phyloP scores from a whole-genome alignment of 2,329 filamentous ascomycete genomes.

The Phaeosphaeria sp. region DNA sequence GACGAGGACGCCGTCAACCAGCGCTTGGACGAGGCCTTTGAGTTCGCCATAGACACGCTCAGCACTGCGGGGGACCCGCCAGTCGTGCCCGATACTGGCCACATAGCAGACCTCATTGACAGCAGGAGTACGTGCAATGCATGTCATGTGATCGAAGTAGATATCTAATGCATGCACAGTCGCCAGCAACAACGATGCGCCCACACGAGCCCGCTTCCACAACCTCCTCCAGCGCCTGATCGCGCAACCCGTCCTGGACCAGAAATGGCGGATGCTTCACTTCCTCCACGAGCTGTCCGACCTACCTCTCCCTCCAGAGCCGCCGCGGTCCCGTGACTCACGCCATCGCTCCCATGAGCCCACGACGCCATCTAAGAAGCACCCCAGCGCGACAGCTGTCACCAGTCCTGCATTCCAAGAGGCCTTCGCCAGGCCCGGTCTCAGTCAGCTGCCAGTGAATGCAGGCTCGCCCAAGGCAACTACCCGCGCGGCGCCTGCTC shows the following conservation, averaged over 20 bases:
- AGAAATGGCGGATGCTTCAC: conserved; percentile 97
- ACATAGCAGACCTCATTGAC: conserved; percentile 92
- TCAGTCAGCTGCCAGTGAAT: conserved; percentile 48
- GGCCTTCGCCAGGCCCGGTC: conserved; percentile 56
- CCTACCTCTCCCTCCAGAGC: conserved; percentile 41
- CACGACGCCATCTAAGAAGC: conserved; percentile 37
- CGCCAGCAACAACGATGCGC: conserved; percentile 69
- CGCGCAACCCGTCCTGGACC: conserved; percentile 87
- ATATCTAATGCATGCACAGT: conserved; percentile 52
- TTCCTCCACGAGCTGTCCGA: conserved; percentile 85
- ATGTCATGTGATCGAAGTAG: background rate
- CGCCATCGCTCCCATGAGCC: conserved; percentile 30
- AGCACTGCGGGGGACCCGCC: conserved; percentile 57
- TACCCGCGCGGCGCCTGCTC: conserved; percentile 14
- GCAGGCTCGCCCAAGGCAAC: conserved; percentile 39
- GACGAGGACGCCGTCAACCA: conserved; percentile 72
- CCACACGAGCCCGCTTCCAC: conserved; percentile 79
- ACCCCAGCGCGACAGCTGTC: conserved; percentile 16
- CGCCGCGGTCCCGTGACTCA: conserved; percentile 12
- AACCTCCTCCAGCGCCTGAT: conserved; percentile 90
- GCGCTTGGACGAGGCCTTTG: conserved; percentile 69
- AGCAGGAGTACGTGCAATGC: conserved; percentile 62
- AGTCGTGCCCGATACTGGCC: conserved; percentile 78
- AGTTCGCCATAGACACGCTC: conserved; percentile 58
- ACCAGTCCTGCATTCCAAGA: conserved; percentile 49